These are phyloP conservation scores for Cadophora sp. DNA, from an alignment of 2,329 filamentous ascomycete genomes.

Conservation along the genomic window DNA sequence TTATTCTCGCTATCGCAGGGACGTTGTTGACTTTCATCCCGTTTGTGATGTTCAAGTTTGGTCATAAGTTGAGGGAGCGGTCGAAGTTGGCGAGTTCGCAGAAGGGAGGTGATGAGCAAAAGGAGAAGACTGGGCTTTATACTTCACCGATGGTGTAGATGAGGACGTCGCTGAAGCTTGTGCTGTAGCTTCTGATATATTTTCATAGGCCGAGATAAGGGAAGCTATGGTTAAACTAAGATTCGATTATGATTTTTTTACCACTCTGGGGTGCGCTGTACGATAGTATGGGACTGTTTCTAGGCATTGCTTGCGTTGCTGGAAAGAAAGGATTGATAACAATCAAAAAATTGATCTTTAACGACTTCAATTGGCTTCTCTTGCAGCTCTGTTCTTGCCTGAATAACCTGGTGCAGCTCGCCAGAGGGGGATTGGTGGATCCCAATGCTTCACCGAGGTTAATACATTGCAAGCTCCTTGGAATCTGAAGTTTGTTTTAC, in stretches of 20 bases:
- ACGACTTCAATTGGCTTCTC: too few species aligned
- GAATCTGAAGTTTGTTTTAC: too few species aligned
- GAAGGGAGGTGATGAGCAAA: constrained; percentile 32
- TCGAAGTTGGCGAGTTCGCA: constrained; percentile 41
- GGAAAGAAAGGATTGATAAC: neutral
- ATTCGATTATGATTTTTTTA: neutral
- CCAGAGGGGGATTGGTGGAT: too few species aligned
- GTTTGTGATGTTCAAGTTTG: constrained; percentile 72
- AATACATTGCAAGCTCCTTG: too few species aligned
- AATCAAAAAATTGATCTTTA: too few species aligned
- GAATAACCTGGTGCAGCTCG: too few species aligned
- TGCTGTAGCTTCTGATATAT: too few species aligned
- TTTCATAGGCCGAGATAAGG: too few species aligned
- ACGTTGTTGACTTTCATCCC: constrained; percentile 75
- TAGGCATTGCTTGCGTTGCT: neutral
- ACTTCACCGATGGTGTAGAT: constrained; percentile 30
- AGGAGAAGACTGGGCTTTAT: constrained; percentile 33
- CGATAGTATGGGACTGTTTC: neutral
- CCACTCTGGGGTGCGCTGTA: neutral
- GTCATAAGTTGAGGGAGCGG: constrained; percentile 48
- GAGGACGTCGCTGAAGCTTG: too few species aligned
- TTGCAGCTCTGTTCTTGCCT: too few species aligned
- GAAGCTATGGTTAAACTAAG: too few species aligned
- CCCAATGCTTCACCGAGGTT: too few species aligned
- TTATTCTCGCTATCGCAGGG: constrained; percentile 65